Conservation (phyloP, 805 yeast genomes). For the Tetrapisispora arboricola region DNA sequence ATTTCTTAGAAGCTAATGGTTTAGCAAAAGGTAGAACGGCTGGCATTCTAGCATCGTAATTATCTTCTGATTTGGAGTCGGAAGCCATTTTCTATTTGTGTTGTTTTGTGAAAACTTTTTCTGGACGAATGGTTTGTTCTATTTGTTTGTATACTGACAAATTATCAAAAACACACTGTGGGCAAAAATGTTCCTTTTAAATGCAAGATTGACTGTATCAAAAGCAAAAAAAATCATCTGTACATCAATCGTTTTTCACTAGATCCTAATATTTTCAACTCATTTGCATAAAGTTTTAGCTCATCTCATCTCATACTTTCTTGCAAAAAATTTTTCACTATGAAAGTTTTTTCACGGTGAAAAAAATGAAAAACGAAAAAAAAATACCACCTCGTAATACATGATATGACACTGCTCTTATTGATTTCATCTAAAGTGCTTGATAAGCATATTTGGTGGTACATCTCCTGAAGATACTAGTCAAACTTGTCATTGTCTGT, state of each 20-base stretch:
- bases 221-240: too few species aligned
- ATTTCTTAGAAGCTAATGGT: conserved; percentile 91
- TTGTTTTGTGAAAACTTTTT: neutral
- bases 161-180: neutral
- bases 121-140: too few species aligned
- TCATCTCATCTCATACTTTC: neutral
- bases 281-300: neutral
- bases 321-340: neutral
- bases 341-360: neutral
- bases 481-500: too few species aligned
- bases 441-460: too few species aligned
- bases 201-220: neutral
- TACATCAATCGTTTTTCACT: too few species aligned
- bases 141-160: too few species aligned
- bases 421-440: too few species aligned
- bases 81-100: conserved; percentile 1
- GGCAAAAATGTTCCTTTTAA: too few species aligned
- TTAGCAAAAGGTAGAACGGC: conserved; percentile 87
- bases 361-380: neutral
- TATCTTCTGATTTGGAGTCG: conserved; percentile 42
- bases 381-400: too few species aligned
- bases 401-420: too few species aligned
- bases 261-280: too few species aligned
- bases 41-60: conserved; percentile 85
- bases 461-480: too few species aligned